A percentile compares a stretch with the other conserved stretches of the same genome.
These are phyloP conservation scores for Yamadazyma sp. DNA, from an alignment of 805 yeast genomes.

Conservation along the genomic window DNA sequence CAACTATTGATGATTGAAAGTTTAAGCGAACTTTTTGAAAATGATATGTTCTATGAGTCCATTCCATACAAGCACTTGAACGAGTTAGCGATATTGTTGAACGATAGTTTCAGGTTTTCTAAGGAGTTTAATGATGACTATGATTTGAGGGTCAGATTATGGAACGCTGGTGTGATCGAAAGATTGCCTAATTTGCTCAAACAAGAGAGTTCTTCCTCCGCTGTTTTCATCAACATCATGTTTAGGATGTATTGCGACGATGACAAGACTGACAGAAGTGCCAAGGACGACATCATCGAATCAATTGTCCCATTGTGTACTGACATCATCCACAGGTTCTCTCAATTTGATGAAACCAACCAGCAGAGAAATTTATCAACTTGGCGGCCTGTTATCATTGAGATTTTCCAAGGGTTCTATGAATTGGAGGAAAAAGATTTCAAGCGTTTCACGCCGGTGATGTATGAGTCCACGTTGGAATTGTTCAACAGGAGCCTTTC, in stretches of 20 bases:
- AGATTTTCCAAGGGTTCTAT: conserved; percentile 77
- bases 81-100: conserved; percentile 57
- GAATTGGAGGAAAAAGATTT: conserved; percentile 78
- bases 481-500: conserved; percentile 62
- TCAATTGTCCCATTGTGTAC: conserved; percentile 66
- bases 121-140: conserved; percentile 85
- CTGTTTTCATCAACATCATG: conserved; percentile 78
- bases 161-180: conserved; percentile 91
- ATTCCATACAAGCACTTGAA: conserved; percentile 69
- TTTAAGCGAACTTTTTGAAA: conserved; percentile 74
- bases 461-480: conserved; percentile 59
- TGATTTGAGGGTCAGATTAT: conserved; percentile 80
- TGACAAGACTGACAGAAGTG: conserved; percentile 46
- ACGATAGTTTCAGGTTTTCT: conserved; percentile 77
- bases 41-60: conserved; percentile 61
- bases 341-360: conserved; percentile 71
- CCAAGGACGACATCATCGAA: conserved; percentile 51
- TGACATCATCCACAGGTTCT: conserved; percentile 66
- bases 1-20: conserved; percentile 88
- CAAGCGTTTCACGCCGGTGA: conserved; percentile 51
- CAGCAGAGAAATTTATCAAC: conserved; percentile 76
- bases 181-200: conserved; percentile 86
- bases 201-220: conserved; percentile 89
- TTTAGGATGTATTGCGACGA: conserved; percentile 76
- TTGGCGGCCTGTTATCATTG: conserved; percentile 92